Conservation (phyloP, 371 early-diverging fungal genomes). For the Apophysomyces elegans region DNA sequence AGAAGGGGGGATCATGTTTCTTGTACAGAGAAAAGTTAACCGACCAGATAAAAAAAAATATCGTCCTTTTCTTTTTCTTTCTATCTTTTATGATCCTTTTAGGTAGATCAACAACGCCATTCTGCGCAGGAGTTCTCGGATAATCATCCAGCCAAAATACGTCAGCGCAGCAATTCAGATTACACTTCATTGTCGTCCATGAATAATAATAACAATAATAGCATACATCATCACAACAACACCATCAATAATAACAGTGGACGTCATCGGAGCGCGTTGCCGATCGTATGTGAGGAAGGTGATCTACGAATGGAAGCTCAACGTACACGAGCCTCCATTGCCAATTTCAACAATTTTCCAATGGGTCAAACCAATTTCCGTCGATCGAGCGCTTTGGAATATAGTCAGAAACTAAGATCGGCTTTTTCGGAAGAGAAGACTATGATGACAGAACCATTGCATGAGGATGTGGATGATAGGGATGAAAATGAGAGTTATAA, state of each 20-base stretch:
- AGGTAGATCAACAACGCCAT: slow-evolving; percentile 14
- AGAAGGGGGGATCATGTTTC: neutral
- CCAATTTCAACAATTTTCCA: slow-evolving; percentile 43
- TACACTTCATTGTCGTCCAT: slow-evolving; percentile 3
- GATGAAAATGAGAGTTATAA: slow-evolving; percentile 17
- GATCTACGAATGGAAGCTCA: slow-evolving; percentile 5
- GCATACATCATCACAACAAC: no score
- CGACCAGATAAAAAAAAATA: neutral
- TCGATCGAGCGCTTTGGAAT: neutral
- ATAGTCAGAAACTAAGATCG: neutral
- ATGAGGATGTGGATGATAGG: slow-evolving; percentile 19
- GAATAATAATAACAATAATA: neutral
- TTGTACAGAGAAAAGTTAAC: neutral
- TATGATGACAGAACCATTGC: neutral
- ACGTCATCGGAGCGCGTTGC: slow-evolving; percentile 29
- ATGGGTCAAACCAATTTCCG: slow-evolving; percentile 14
- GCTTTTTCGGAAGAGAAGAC: neutral
- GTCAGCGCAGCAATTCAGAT: slow-evolving; percentile 21
- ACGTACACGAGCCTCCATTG: slow-evolving; percentile 33
- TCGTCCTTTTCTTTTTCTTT: slow-evolving; percentile 7
- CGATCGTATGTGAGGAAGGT: slow-evolving; percentile 44
- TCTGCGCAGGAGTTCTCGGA: slow-evolving; percentile 15
- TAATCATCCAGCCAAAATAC: slow-evolving; percentile 4
- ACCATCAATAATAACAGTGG: neutral
- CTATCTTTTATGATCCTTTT: neutral